These are phyloP conservation scores for Talaromyces sp. DNA, from an alignment of 2,329 filamentous ascomycete species.

Conservation along the genomic window DNA sequence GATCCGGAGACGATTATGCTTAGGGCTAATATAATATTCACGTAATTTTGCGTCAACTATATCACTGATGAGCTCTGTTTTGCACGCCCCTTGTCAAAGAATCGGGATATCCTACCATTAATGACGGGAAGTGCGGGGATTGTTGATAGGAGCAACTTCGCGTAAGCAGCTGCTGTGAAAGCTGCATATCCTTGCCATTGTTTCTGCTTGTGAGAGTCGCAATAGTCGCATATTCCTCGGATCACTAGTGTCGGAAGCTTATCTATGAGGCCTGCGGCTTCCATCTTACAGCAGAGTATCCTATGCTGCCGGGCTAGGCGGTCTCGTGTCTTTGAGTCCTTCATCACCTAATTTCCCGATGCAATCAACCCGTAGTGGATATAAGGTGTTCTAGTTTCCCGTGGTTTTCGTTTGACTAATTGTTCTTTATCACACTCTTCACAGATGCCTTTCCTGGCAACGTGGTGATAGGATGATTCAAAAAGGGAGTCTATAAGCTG, in stretches of 20 bases:
- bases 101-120: background rate
- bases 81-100: background rate
- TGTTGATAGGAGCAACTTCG: conserved; percentile 1
- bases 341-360: conserved; percentile 16
- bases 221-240: conserved; percentile 1
- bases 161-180: conserved; percentile 10
- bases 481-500: background rate
- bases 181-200: conserved; percentile 15
- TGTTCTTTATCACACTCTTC: conserved; percentile 2
- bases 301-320: background rate
- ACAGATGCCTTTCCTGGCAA: background rate
- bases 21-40: conserved; percentile 17
- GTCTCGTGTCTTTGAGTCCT: conserved; percentile 18
- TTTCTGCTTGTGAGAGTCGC: conserved; percentile 10
- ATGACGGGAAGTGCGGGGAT: background rate
- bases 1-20: conserved; percentile 27
- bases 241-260: conserved; percentile 8
- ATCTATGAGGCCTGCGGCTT: background rate
- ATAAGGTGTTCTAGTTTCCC: background rate
- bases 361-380: conserved; percentile 19
- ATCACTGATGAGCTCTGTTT: background rate
- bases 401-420: background rate
- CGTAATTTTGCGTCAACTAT: conserved; percentile 7
- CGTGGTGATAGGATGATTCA: background rate
- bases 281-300: conserved; percentile 14